Percentiles rank a stretch among this genome's conserved stretches.
These are phyloP conservation scores for Ceratobasidium sp. DNA, from an alignment of 1,284 basidiomycete species.

Conservation along the genomic window DNA sequence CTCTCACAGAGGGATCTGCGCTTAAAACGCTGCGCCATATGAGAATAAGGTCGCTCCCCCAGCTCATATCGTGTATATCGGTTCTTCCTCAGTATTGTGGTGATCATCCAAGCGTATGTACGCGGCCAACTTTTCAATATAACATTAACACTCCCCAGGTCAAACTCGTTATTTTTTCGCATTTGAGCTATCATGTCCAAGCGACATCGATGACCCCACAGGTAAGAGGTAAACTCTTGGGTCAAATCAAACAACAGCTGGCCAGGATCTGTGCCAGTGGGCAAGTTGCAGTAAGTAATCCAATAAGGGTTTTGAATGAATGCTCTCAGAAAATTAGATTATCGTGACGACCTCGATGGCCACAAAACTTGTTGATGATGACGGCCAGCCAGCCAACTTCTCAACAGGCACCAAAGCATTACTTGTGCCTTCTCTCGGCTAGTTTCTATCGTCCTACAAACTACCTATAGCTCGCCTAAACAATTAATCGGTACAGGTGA, in stretches of 20 bases:
- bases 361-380: slow-evolving; percentile 21
- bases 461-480: neutral
- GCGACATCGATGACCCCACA: slow-evolving; percentile 9
- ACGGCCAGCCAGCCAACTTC: slow-evolving; percentile 36
- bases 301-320: neutral
- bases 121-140: neutral
- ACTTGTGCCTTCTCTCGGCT: slow-evolving; percentile 26
- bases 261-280: slow-evolving; percentile 15
- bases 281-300: slow-evolving; percentile 25
- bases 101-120: slow-evolving; percentile 30
- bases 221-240: slow-evolving; percentile 9
- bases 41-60: slow-evolving; percentile 12
- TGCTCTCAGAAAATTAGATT: neutral
- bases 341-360: slow-evolving; percentile 35
- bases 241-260: slow-evolving; percentile 27
- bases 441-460: neutral
- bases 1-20: neutral
- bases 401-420: slow-evolving; percentile 36
- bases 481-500: slow-evolving; percentile 4
- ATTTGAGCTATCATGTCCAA: slow-evolving; percentile 33
- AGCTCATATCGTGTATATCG: slow-evolving; percentile 29
- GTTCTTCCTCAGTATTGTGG: slow-evolving; percentile 27
- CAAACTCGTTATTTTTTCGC: slow-evolving; percentile 26
- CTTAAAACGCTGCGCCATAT: neutral
- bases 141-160: neutral